These are phyloP conservation scores for Pugionium cornutum DNA, from an alignment of 345 rosid species.

Conservation along the genomic window DNA sequence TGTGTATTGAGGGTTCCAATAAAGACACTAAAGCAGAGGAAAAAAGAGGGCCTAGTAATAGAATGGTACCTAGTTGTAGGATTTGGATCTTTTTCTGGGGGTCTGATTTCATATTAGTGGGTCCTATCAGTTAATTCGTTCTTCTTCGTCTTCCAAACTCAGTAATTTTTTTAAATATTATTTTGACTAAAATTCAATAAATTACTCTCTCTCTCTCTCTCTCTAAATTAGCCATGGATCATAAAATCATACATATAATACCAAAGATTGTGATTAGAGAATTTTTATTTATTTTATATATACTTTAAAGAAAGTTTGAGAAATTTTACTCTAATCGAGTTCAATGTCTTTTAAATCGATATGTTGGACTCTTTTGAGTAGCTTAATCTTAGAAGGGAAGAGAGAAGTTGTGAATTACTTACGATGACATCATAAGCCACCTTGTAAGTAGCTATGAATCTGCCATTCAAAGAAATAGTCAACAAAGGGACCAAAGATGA, in stretches of 20 bases:
- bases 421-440: slow-evolving; percentile 72
- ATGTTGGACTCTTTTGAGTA: slow-evolving; percentile 49
- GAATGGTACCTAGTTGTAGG: slow-evolving; percentile 32
- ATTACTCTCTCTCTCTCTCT: no score
- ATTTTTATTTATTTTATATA: slow-evolving; percentile 6
- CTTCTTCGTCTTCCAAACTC: no score
- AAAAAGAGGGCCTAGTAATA: slow-evolving; percentile 25
- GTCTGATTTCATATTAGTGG: slow-evolving; percentile 30
- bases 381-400: neutral
- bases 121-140: neutral
- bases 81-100: slow-evolving; percentile 42
- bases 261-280: no score
- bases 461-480: slow-evolving; percentile 76
- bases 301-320: no score
- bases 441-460: slow-evolving; percentile 61
- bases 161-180: no score
- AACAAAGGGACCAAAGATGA: slow-evolving; percentile 42
- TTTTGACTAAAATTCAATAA: no score
- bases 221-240: no score
- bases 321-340: slow-evolving; percentile 55
- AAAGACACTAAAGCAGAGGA: slow-evolving; percentile 40
- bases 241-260: no score
- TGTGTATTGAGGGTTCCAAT: slow-evolving; percentile 42
- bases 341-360: slow-evolving; percentile 60
- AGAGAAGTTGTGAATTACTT: slow-evolving; percentile 35